These are phyloP conservation scores for Brasenia schreberi DNA, from an alignment of 164 flowering plant species.

Conservation along the genomic window DNA sequence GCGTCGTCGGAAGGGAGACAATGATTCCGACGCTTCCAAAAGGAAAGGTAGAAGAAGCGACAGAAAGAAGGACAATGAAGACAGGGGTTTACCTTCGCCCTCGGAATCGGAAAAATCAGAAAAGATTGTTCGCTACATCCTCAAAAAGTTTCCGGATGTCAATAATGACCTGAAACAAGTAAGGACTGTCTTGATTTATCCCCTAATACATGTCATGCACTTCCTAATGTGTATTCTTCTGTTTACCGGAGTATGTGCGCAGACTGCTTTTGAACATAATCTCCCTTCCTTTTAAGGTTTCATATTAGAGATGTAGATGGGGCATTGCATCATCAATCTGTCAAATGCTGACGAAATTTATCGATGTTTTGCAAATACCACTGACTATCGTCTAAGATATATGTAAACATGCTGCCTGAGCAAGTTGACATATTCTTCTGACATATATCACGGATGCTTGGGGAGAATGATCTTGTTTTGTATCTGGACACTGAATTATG, in stretches of 20 bases:
- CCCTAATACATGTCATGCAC: background rate
- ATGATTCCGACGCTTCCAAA: background rate
- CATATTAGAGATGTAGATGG: background rate
- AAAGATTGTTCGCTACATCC: constrained; percentile 24
- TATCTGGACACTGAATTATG: no score
- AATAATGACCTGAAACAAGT: constrained; percentile 62
- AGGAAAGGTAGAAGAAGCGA: background rate
- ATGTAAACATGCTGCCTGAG: no score
- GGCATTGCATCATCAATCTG: no score
- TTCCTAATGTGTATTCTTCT: background rate
- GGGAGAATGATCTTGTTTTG: no score
- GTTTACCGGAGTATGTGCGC: no score
- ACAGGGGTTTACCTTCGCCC: constrained; percentile 7
- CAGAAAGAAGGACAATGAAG: background rate
- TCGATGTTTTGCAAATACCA: background rate
- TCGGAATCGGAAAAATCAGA: constrained; percentile 19
- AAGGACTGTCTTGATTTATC: background rate
- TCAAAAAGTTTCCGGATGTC: constrained; percentile 46
- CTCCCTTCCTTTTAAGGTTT: background rate
- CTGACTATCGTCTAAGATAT: no score
- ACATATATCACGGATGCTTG: no score
- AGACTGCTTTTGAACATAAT: no score
- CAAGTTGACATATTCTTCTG: no score
- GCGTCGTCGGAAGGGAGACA: background rate
- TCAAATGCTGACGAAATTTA: no score